These are phyloP conservation scores for Melanopsichium pennsylvanicum DNA, from an alignment of 1,284 basidiomycete genomes.

Conservation along the genomic window DNA sequence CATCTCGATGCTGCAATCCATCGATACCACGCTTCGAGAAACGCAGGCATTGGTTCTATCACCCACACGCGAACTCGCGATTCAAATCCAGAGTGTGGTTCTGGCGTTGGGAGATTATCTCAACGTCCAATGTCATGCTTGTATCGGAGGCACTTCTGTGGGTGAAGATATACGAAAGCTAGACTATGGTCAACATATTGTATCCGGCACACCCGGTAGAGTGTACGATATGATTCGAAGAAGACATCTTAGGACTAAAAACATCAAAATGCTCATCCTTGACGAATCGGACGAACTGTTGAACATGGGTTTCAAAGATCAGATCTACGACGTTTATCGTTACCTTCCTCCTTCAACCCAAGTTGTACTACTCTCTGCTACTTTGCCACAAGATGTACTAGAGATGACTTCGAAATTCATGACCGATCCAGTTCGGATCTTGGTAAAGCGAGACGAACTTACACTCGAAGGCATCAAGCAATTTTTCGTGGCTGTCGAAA, in stretches of 20 bases:
- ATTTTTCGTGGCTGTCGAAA: slow-evolving; percentile 99
- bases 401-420: slow-evolving; percentile 99
- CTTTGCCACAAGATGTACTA: slow-evolving; percentile 93
- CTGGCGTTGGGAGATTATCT: slow-evolving; percentile 97
- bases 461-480: slow-evolving; percentile 99
- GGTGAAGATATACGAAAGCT: slow-evolving; percentile 98
- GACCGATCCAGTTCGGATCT: slow-evolving; percentile 97
- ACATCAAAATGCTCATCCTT: slow-evolving; percentile 99
- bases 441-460: slow-evolving; percentile 99
- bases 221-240: slow-evolving; percentile 99
- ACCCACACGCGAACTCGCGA: slow-evolving; percentile 70
- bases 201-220: slow-evolving; percentile 95
- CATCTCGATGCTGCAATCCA: slow-evolving; percentile 74
- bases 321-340: slow-evolving; percentile 99
- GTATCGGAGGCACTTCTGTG: slow-evolving; percentile 96
- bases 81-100: slow-evolving; percentile 98
- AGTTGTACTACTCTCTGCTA: slow-evolving; percentile 94
- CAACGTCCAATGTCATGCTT: slow-evolving; percentile 99
- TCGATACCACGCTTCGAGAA: slow-evolving; percentile 93
- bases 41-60: slow-evolving; percentile 96
- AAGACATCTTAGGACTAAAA: slow-evolving; percentile 88
- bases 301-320: slow-evolving; percentile 99
- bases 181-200: slow-evolving; percentile 97
- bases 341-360: slow-evolving; percentile 98
- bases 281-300: slow-evolving; percentile 98